Evolutionary conservation across 352 stramenopile species (phyloP).

Genomic region (Peronospora destructor): DNA sequence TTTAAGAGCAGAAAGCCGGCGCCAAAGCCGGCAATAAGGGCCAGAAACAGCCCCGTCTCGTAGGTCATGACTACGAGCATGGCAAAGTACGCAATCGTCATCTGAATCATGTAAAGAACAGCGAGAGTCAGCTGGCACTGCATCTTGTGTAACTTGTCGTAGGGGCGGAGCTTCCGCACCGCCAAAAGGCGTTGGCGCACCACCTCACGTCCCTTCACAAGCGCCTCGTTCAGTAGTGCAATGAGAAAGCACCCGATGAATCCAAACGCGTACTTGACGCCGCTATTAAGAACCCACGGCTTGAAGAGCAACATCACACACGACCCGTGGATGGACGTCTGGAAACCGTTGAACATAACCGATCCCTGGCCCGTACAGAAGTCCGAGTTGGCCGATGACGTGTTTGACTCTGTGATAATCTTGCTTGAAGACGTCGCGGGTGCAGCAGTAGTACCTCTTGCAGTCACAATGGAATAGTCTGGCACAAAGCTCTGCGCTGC

Average conservation of each 20-base stretch:
- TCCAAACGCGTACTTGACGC: slow-evolving; percentile 63
- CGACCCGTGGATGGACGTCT: slow-evolving; percentile 60
- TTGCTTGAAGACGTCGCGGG: slow-evolving; percentile 17
- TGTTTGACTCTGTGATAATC: slow-evolving; percentile 15
- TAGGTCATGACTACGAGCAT: slow-evolving; percentile 85
- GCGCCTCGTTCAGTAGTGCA: slow-evolving; percentile 56
- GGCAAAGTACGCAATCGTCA: slow-evolving; percentile 75
- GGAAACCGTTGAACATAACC: slow-evolving; percentile 82
- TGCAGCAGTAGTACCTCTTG: slow-evolving; percentile 11
- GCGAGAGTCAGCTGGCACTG: slow-evolving; percentile 55
- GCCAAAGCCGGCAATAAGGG: slow-evolving; percentile 63
- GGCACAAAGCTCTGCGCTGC: slow-evolving; percentile 34
- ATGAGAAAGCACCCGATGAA: slow-evolving; percentile 64
- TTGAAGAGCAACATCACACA: slow-evolving; percentile 75
- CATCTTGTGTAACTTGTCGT: slow-evolving; percentile 54
- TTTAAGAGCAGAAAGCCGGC: slow-evolving; percentile 68
- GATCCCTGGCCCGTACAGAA: slow-evolving; percentile 66
- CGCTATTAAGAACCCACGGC: slow-evolving; percentile 69
- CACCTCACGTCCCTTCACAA: slow-evolving; percentile 49
- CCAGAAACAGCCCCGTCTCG: slow-evolving; percentile 68
- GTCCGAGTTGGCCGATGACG: slow-evolving; percentile 23
- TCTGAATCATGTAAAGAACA: slow-evolving; percentile 71
- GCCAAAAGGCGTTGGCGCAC: slow-evolving; percentile 42
- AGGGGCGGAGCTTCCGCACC: slow-evolving; percentile 26
- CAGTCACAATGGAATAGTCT: slow-evolving; percentile 21